A percentile compares a stretch with the other conserved stretches of the same genome.
Evolutionary conservation across 331 rosid species (phyloP).

Genomic region (Phaseolus coccineus): DNA sequence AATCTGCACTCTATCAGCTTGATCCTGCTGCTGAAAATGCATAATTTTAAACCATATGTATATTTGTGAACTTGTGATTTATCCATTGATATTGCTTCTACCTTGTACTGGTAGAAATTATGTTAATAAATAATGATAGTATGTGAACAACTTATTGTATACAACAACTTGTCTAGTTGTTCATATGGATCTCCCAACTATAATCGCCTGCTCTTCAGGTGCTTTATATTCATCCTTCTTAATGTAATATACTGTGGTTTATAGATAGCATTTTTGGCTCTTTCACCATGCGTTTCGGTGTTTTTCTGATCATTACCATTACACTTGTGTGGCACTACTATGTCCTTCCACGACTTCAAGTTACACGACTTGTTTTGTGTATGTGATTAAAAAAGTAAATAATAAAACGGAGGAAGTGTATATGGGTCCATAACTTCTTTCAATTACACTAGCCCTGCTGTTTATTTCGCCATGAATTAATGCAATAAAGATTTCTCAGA

Average conservation of each 20-base stretch:
- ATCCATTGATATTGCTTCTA: conserved; percentile 18
- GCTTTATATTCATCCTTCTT: background rate
- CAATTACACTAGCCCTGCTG: background rate
- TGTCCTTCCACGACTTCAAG: background rate
- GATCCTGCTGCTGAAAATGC: conserved; percentile 13
- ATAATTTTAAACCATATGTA: conserved; percentile 20
- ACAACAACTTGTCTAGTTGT: background rate
- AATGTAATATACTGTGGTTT: background rate
- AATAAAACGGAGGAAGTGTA: background rate
- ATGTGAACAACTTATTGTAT: background rate
- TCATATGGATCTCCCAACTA: background rate
- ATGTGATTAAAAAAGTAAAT: background rate
- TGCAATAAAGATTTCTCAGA: background rate
- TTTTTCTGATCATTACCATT: background rate
- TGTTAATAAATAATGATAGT: background rate
- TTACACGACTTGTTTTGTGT: background rate
- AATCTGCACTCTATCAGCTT: conserved; percentile 49
- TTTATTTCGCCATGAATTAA: conserved; percentile 4
- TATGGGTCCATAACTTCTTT: background rate
- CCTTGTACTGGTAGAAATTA: conserved; percentile 14
- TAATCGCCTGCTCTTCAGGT: background rate
- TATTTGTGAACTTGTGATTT: background rate
- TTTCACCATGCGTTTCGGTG: background rate
- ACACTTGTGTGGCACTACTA: background rate
- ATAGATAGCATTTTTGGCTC: background rate